These are phyloP conservation scores for Stemphylium beticola DNA, from an alignment of 2,329 filamentous ascomycete species.

Conservation along the genomic window DNA sequence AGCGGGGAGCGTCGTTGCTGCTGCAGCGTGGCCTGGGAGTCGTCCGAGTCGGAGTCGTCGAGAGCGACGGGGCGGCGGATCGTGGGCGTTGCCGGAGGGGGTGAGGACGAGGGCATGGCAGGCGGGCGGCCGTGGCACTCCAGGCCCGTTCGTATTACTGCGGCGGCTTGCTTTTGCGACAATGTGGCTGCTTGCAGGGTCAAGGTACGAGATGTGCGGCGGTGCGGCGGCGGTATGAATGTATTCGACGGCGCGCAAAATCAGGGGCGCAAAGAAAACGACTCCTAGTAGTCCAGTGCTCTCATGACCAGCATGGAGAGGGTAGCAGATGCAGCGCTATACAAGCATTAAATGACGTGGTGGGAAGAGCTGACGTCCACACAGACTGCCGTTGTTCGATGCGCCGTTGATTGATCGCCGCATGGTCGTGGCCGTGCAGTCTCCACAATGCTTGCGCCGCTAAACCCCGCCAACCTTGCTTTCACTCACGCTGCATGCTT, in stretches of 20 bases:
- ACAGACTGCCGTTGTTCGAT: background rate
- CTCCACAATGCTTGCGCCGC: constrained; percentile 6
- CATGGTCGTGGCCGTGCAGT: constrained; percentile 8
- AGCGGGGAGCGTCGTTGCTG: constrained; percentile 47
- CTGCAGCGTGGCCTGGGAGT: constrained; percentile 48
- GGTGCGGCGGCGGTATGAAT: background rate
- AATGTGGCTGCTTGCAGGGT: constrained; percentile 13
- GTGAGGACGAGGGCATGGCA: constrained; percentile 42
- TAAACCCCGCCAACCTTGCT: constrained; percentile 6
- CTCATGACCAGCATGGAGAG: constrained; percentile 36
- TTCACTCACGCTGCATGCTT: background rate
- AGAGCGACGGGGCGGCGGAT: constrained; percentile 33
- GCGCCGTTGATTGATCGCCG: constrained; percentile 5
- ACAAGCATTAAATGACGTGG: constrained; percentile 1
- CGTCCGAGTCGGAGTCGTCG: constrained; percentile 49
- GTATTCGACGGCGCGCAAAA: background rate
- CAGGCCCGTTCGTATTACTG: constrained; percentile 1
- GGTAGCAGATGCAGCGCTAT: constrained; percentile 2
- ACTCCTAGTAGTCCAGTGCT: background rate
- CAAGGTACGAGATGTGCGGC: constrained; percentile 2
- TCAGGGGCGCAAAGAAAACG: background rate
- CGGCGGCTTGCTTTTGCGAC: constrained; percentile 11
- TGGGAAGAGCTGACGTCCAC: constrained; percentile 10
- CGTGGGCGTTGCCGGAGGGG: constrained; percentile 43
- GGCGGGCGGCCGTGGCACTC: constrained; percentile 5